Percentiles rank a stretch among this genome's conserved stretches.
phyloP scores from a whole-genome alignment of 257 asterid species.

The Sherardia arvensis region DNA sequence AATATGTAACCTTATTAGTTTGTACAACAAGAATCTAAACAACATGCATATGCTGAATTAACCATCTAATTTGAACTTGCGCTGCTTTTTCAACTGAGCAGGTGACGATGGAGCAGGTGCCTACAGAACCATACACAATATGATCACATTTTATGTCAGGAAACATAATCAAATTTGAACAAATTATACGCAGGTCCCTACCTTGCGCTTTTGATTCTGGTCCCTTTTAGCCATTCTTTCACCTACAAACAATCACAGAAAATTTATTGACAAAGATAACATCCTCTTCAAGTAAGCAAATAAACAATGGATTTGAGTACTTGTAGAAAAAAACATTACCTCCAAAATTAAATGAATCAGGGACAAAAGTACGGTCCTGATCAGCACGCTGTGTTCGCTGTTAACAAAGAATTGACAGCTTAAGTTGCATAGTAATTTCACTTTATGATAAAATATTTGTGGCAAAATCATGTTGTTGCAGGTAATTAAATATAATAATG shows the following conservation, averaged over 20 bases:
- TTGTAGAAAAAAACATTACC: no score
- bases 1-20: no score
- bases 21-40: not conserved
- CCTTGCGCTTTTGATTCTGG: constrained; percentile 92
- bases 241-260: constrained; percentile 39
- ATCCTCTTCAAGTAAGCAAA: not conserved
- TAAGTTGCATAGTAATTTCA: no score
- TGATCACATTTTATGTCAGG: not conserved
- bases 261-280: constrained; percentile 2
- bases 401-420: no score
- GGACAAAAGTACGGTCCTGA: constrained; percentile 65
- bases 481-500: not conserved
- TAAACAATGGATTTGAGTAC: no score
- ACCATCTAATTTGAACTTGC: constrained; percentile 66
- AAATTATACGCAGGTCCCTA: no score
- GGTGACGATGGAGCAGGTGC: constrained; percentile 86
- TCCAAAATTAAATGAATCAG: constrained; percentile 53
- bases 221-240: constrained; percentile 71
- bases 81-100: constrained; percentile 72
- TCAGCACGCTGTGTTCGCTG: constrained; percentile 71
- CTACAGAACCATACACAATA: constrained; percentile 39
- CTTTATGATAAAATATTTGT: no score
- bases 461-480: not conserved
- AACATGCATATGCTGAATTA: not conserved
- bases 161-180: not conserved